Base-by-base conservation (phyloP, 768 basidiomycete genomes). In the Amanita rimosa region DNA sequence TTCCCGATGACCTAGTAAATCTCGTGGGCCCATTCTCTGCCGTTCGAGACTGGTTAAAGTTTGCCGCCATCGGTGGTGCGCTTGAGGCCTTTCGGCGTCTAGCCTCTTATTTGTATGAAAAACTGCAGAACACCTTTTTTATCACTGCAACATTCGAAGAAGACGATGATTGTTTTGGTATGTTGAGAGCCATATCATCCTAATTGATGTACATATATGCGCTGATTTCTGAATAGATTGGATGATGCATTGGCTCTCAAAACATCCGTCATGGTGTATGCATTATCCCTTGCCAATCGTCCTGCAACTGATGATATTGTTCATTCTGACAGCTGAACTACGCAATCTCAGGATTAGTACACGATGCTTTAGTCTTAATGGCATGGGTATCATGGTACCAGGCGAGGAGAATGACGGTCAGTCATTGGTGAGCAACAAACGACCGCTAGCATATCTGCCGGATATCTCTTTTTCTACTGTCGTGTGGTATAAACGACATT, bases 161-260 rank as follows among this genome's bases (percentile, higher is more conserved):
- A 13, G 31, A 31, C 31, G 31, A 31, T 3, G 31, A 31, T 13
- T 31, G 31, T 13, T 31, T 31, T 13, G 31, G 31, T 31, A 31
- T 31, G 31, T 31, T 29, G 29, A 29, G 29, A 29, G 10, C 26
- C 8, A 2, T 27, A 27, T n/a, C n/a, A n/a, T 24, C 22, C 22
- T 2, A 24, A 24, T 24, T 2, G 22, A 24, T 24, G 22, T 9
- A 29, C 11, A 10, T 11, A 11, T 31, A 13, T 26, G 13, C 4
- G 27, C 26, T 42, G 34, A 24, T 24, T 39, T 22, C 21, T 10
- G 16, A 34, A 22, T 49, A 85, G 82, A 72, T 34, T 87, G 85
- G 85, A 69, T 86, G 56, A 73, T 84, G 72, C 62, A 71, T 35
- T 87, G 84, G 83, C 61, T 86, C 0, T 76, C 80, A 3, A 69